Evolutionary conservation across 768 basidiomycete species (phyloP), one percentile per base, ranked within the genome.

Genomic region (Xanthoconium stramineum): DNA sequence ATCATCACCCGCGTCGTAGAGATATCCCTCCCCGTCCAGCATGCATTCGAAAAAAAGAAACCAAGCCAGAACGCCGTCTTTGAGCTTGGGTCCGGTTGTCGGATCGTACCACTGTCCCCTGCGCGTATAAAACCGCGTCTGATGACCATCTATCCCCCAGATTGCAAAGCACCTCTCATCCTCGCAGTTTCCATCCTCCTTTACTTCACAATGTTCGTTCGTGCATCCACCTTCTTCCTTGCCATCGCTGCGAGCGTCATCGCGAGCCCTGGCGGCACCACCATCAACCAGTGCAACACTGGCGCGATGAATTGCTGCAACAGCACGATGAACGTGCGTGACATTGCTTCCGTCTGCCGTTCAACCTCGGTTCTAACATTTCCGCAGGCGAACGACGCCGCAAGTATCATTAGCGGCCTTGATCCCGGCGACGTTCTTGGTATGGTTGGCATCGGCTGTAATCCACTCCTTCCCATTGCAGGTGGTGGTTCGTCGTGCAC

Each of bases 31-130:
- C 29, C 61, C 61, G 55, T 37, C 50, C 35, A 37, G 12, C 39
- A 19, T 38, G 35, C 50, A 38, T 47, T 43, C 49, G 52, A 54
- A 53, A 61, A 36, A 52, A 61, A 60, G 52, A 51, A 49, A 53
- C 19, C 38, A 53, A 39, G 33, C 11, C 20, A 64, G 61, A 35
- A 66, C 61, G 61, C 64, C 64, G 61, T 54, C 14, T 36, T 48
- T 28, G 43, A 46, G 17, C 5, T 28, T 8, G 38, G 2, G 17
- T 2, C 30, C 33, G 43, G 43, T 35, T 33, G 3, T 13, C 20
- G 24, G 35, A 45, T 60, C 65, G 49, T 51, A 64, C 45, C 53
- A 60, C 49, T 5, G 12, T 19, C 11, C 3, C 28, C 17, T 33
- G 50, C 24, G 52, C 46, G 37, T 65, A 65, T 67, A 65, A 67